Base-by-base conservation (phyloP, 768 basidiomycete species). In the Rhodotorula babjevae region DNA sequence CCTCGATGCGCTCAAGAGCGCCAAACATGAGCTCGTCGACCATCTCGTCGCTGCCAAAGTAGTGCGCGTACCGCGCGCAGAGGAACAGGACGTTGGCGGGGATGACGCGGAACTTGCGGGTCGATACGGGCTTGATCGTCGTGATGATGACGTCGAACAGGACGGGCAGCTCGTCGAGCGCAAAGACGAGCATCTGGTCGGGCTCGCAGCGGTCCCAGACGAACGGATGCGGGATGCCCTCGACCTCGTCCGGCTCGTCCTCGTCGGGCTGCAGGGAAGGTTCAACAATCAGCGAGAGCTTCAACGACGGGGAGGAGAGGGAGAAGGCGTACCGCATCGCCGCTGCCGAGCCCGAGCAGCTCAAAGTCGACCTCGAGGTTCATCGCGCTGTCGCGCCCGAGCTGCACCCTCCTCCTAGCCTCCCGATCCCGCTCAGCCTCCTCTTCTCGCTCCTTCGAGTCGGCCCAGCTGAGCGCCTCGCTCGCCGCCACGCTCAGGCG, bases 31-130 rank as follows among this genome's bases (percentile, higher is more conserved):
- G 84, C 79, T 96, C 93, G 80, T 95, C 93, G 36, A 97, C 83
- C 91, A 95, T 93, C 2, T 87, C 87, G 74, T 90, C 87, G 79
- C 93, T 92, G 78, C 92, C 93, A n/a, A 87, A 88, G 47, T 76
- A 58, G 42, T 92, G 82, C n/a, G 96, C 96, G 81, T 95, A 99
- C 58, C 93, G 87, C 21, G 92, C 89, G 63, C 93, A 85, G 82
- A 96, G 86, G 81, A 93, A 96, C 61, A 99, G 82, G 19, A 87
- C 87, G 79, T 95, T 97, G 42, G 95, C 96, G 25, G 96, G 94
- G 47, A 93, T 87, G 81, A 93, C 70, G 27, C 79, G 78, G 8
- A 76, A 69, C 19, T 81, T 60, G 3, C 82, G 89, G 62, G 86
- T 86, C 60, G 90, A 84, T 29, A 86, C 84, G 12, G 91, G 87